Conservation (phyloP, 2,329 filamentous ascomycete species). For the Paraconiothyrium sp. region DNA sequence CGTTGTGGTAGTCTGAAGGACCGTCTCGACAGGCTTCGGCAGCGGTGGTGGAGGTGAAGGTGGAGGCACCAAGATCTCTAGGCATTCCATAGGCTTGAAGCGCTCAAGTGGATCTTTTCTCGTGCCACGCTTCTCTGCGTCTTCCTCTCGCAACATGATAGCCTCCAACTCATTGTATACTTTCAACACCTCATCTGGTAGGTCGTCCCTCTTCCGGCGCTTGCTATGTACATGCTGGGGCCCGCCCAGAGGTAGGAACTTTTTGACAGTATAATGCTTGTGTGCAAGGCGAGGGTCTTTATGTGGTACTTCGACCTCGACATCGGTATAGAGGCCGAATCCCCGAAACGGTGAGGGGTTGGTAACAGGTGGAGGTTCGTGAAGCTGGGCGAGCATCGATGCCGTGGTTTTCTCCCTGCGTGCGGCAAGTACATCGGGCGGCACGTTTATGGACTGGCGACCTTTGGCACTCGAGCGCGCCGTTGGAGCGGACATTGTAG, state of each 20-base stretch:
- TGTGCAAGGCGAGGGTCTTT: background rate
- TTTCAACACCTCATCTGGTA: constrained; percentile 1
- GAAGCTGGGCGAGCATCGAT: background rate
- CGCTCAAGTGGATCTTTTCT: background rate
- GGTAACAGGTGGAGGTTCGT: background rate
- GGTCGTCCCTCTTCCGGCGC: background rate
- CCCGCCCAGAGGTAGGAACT: constrained; percentile 2
- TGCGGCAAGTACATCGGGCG: background rate
- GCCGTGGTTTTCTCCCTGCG: constrained; percentile 3
- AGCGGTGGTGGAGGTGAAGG: background rate
- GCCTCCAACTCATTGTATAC: background rate
- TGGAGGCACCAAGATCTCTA: background rate
- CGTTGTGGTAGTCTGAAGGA: background rate
- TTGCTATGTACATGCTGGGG: background rate
- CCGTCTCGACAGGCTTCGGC: too few relatives aligned
- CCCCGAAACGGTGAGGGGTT: background rate
- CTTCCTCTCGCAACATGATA: constrained; percentile 5
- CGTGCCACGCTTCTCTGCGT: background rate
- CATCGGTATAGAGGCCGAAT: constrained; percentile 6
- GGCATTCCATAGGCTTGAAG: background rate
- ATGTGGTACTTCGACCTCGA: background rate
- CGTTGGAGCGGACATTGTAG: background rate
- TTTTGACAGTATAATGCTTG: background rate
- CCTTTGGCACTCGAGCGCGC: background rate
- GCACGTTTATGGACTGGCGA: background rate